Conservation (phyloP, 1,284 basidiomycete genomes). For the Fomitiporia mediterranea region DNA sequence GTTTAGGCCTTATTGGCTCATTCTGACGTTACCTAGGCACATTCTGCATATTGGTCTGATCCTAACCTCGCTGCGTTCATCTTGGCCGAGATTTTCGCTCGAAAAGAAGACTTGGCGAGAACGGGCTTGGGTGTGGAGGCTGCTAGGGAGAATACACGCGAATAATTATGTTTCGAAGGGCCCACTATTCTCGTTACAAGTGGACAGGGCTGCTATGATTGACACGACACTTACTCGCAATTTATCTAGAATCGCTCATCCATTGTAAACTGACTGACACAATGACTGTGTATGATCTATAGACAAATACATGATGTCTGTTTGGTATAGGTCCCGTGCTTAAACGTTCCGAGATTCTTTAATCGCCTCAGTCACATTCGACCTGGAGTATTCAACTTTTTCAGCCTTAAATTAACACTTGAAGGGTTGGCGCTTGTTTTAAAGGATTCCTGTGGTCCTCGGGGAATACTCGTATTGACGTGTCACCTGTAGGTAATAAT, state of each 20-base stretch:
- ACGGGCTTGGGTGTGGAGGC: slow-evolving; percentile 26
- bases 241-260: not conserved
- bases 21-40: slow-evolving; percentile 25
- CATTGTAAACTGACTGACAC: not conserved
- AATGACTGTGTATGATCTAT: not conserved
- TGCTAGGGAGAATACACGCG: no score
- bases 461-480: not conserved
- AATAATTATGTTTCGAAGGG: no score
- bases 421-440: no score
- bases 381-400: no score
- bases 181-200: no score
- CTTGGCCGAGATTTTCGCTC: slow-evolving; percentile 29
- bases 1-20: no score
- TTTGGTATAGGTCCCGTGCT: not conserved
- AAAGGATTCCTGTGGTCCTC: not conserved
- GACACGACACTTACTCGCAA: not conserved
- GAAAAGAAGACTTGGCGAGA: slow-evolving; percentile 27
- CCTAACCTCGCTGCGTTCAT: slow-evolving; percentile 28
- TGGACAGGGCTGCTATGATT: not conserved
- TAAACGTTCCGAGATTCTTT: no score
- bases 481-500: not conserved
- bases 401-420: no score
- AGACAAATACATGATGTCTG: not conserved
- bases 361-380: no score
- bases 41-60: slow-evolving; percentile 30